Evolutionary conservation across 345 rosid genomes (phyloP).

Genomic region (Brassica juncea): DNA sequence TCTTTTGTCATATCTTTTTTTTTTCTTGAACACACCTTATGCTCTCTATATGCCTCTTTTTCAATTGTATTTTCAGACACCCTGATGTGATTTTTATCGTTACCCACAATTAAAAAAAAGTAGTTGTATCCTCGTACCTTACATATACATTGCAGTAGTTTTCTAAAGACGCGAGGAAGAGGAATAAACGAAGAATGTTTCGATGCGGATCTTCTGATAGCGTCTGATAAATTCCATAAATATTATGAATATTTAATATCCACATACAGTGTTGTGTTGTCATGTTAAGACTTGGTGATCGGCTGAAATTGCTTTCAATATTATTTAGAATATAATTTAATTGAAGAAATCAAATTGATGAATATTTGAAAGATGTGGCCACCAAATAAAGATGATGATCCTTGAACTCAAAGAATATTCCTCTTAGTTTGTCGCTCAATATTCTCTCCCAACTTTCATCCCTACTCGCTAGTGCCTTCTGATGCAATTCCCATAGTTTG

Average conservation of each 20-base stretch:
- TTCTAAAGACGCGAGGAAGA: slow-evolving; percentile 9
- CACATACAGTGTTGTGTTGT: slow-evolving; percentile 23
- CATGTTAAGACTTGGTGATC: slow-evolving; percentile 17
- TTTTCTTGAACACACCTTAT: slow-evolving; percentile 12
- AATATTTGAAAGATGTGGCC: slow-evolving; percentile 28
- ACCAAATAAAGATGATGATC: slow-evolving; percentile 7
- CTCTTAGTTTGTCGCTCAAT: slow-evolving; percentile 17
- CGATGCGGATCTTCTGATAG: slow-evolving; percentile 9
- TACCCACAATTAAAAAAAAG: slow-evolving; percentile 7
- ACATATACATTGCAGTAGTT: background rate
- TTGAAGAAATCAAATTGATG: slow-evolving; percentile 11
- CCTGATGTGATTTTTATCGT: slow-evolving; percentile 21
- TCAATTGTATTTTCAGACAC: slow-evolving; percentile 19
- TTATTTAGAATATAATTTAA: background rate
- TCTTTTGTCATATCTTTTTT: slow-evolving; percentile 31
- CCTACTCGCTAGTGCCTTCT: slow-evolving; percentile 8
- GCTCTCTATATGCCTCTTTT: slow-evolving; percentile 7
- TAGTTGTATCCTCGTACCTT: background rate
- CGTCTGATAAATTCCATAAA: background rate
- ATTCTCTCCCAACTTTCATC: slow-evolving; percentile 1
- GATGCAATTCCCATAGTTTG: slow-evolving; percentile 9
- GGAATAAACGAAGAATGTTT: slow-evolving; percentile 2
- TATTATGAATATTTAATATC: background rate
- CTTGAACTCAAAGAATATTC: background rate
- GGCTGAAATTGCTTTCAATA: background rate